These are phyloP conservation scores for Aspergillus sp. DNA, from an alignment of 2,329 filamentous ascomycete genomes.

Conservation along the genomic window DNA sequence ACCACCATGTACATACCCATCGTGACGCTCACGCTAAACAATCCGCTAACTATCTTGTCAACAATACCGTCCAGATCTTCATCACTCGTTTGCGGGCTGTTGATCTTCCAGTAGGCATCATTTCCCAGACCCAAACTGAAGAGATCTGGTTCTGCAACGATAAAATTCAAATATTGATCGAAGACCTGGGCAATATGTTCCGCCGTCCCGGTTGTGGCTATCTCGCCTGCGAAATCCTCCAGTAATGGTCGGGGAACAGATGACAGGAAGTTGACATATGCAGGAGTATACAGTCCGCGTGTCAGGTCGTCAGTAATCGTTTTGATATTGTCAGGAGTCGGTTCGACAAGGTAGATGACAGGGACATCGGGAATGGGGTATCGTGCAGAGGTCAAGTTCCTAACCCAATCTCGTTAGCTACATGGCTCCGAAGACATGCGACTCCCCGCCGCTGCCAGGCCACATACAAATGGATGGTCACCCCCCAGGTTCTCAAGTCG, in stretches of 20 bases:
- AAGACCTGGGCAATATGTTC: constrained; percentile 89
- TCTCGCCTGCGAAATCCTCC: constrained; percentile 89
- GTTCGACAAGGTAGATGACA: constrained; percentile 93
- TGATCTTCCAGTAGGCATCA: constrained; percentile 91
- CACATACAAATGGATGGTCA: constrained; percentile 84
- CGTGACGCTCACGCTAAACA: constrained; percentile 98
- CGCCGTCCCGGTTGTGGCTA: constrained; percentile 73
- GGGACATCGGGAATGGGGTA: constrained; percentile 95
- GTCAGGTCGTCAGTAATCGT: constrained; percentile 79
- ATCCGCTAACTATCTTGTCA: constrained; percentile 84
- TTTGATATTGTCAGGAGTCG: constrained; percentile 71
- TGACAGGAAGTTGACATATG: constrained; percentile 94
- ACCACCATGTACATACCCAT: constrained; percentile 59
- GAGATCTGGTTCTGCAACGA: constrained; percentile 89
- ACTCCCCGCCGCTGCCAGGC: neutral
- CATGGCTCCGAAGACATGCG: constrained; percentile 8
- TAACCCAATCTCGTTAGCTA: constrained; percentile 24
- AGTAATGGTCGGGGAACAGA: constrained; percentile 84
- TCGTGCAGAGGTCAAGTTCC: constrained; percentile 72
- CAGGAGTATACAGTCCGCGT: constrained; percentile 81
- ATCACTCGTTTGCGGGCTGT: constrained; percentile 84
- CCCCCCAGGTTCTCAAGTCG: constrained; percentile 86
- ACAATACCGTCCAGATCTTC: constrained; percentile 81
- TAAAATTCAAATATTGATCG: constrained; percentile 96
- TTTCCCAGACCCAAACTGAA: constrained; percentile 93